Base-by-base conservation (phyloP, 768 basidiomycete genomes). In the Podaxis sp. region DNA sequence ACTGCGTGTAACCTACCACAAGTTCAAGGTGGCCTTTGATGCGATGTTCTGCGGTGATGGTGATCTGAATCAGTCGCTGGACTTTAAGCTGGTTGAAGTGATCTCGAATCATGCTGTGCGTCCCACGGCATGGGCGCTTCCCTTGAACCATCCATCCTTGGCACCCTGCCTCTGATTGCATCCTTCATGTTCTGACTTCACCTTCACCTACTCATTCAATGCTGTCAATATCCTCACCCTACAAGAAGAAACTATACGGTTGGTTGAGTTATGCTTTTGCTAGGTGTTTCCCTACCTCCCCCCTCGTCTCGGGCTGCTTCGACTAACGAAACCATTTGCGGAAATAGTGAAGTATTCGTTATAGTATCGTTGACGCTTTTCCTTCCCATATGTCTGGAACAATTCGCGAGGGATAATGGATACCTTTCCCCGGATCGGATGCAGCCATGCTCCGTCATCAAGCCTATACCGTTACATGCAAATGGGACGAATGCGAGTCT, bases 341-440 rank as follows among this genome's bases (percentile, higher is more conserved):
- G 54, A 36, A 50, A 21, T 67, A 90, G 89, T 71, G 88, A 91
- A 70, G 89, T 90, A 5, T 92, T 93, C 67, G 89, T 88, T 16
- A 84, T 91, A 51, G 90, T 91, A 14, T 90, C 88, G 0, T 73
- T 94, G 70, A 90, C 90, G 0, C 78, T 93, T 23, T 93, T 93
- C 68, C 79, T 93, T 1, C 91, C 92, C 2, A 89, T 93, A 65
- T 90, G 87, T 69, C 75, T 92, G 6, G 90, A 91, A 71, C 94
- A 95, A 72, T 93, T 95, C 64, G 94, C 94, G 1, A 74, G 93
- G 62, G 93, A 95, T 73, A 91, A 95, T 70, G 94, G 94, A 0
- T 91, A 79, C 66, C 70, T 92, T 1, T 75, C 87, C 16, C 92
- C 92, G 0, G 89, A 89, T 59, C 82, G 81, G 63, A 81, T 76